phyloP scores from a whole-genome alignment of 2,329 filamentous ascomycete genomes.

The Cladosporium sp. region DNA sequence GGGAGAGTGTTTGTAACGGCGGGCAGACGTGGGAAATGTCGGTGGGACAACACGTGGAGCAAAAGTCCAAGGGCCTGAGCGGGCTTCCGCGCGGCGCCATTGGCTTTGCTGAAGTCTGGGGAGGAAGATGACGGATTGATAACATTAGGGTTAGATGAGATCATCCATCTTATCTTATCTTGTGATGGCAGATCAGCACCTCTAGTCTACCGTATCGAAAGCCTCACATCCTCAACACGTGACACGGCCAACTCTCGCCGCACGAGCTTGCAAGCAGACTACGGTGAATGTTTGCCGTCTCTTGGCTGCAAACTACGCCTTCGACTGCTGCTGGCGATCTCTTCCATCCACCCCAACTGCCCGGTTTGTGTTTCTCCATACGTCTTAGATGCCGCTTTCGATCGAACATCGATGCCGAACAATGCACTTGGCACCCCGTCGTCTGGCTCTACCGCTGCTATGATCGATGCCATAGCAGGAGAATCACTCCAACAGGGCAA shows the following conservation, averaged over 20 bases:
- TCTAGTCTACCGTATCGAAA: not conserved
- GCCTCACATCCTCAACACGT: not conserved
- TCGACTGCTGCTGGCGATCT: not conserved
- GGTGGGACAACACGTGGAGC: constrained; percentile 5
- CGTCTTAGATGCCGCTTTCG: not conserved
- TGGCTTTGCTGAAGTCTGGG: not conserved
- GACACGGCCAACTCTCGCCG: not conserved
- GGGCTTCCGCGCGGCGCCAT: not conserved
- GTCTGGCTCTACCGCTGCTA: not conserved
- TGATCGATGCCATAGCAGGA: too few species aligned
- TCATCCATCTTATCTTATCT: not conserved
- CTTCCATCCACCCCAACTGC: not conserved
- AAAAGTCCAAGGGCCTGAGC: not conserved
- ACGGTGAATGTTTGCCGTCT: not conserved
- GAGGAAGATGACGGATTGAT: not conserved
- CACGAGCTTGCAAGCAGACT: not conserved
- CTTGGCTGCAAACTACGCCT: not conserved
- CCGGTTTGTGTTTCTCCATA: not conserved
- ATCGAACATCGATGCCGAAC: not conserved
- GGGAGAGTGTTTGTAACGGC: not conserved
- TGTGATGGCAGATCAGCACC: not conserved
- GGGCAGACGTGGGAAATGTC: not conserved
- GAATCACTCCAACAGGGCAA: not conserved
- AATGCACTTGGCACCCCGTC: not conserved
- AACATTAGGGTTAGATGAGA: not conserved